Percentiles rank a stretch among this genome's conserved stretches.
phyloP scores from a whole-genome alignment of 371 early-diverging fungal genomes.

The Zychaea mexicana region DNA sequence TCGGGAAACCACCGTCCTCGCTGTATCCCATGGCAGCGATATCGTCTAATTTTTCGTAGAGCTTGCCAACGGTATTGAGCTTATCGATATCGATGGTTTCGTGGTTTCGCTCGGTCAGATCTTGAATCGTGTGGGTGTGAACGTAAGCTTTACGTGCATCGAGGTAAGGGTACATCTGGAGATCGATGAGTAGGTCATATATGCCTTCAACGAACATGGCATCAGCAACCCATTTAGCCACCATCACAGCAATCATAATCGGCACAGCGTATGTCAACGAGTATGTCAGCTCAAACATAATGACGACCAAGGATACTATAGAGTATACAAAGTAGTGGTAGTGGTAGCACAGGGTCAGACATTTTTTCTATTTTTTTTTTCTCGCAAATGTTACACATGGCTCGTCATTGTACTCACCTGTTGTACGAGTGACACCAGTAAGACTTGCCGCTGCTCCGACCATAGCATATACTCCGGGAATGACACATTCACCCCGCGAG shows the following conservation, averaged over 20 bases:
- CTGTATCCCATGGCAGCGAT: conserved; percentile 65
- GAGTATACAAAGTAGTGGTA: neutral
- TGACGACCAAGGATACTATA: conserved; percentile 85
- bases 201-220: conserved; percentile 77
- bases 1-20: conserved; percentile 83
- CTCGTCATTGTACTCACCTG: conserved; percentile 40
- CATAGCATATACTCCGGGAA: conserved; percentile 94
- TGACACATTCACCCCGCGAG: conserved; percentile 71
- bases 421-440: conserved; percentile 93
- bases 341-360: neutral
- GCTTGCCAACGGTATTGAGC: conserved; percentile 57
- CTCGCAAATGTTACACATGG: neutral
- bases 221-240: conserved; percentile 87
- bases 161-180: conserved; percentile 84
- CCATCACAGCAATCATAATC: conserved; percentile 89
- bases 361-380: neutral
- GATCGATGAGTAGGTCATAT: conserved; percentile 81
- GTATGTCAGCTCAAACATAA: conserved; percentile 97
- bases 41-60: conserved; percentile 57
- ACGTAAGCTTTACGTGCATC: conserved; percentile 80
- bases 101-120: conserved; percentile 37
- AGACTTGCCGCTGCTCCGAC: conserved; percentile 94
- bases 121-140: conserved; percentile 57
- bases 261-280: conserved; percentile 81
- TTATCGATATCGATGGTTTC: conserved; percentile 65